phyloP scores from a whole-genome alignment of 2,329 filamentous ascomycete genomes.

The Capronia coronata region DNA sequence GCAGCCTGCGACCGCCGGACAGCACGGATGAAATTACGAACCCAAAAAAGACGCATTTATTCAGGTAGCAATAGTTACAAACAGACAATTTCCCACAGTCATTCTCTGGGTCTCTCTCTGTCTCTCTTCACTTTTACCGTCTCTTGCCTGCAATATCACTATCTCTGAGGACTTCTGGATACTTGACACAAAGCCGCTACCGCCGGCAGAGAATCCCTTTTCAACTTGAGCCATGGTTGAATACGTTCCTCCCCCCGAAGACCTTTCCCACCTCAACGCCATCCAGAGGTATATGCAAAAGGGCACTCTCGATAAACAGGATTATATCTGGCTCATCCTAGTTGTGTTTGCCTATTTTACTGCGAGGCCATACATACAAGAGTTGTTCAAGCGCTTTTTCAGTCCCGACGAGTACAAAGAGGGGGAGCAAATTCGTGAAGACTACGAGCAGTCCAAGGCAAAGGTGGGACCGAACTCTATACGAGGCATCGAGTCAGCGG shows the following conservation, averaged over 20 bases:
- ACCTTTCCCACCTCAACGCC: conserved; percentile 26
- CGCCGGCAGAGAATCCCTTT: background rate
- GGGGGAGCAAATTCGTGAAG: conserved; percentile 16
- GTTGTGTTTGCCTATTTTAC: conserved; percentile 25
- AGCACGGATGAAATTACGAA: background rate
- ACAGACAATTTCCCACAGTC: background rate
- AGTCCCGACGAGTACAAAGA: conserved; percentile 13
- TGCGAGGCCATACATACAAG: conserved; percentile 24
- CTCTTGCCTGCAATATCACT: background rate
- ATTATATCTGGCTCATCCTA: conserved; percentile 22
- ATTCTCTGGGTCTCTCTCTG: background rate
- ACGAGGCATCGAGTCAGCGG: conserved; percentile 17
- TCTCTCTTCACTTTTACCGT: background rate
- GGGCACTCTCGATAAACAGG: conserved; percentile 23
- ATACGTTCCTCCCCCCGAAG: conserved; percentile 23
- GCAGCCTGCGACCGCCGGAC: background rate
- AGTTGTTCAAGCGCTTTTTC: conserved; percentile 21
- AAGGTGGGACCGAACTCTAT: conserved; percentile 26
- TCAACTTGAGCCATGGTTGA: conserved; percentile 18
- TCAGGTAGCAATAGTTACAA: too few species aligned
- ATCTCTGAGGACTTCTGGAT: too few species aligned
- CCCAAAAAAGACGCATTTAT: background rate
- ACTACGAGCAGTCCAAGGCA: conserved; percentile 21
- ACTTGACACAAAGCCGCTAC: background rate
- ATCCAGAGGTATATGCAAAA: conserved; percentile 29